Evolutionary conservation across 345 rosid genomes (phyloP).

Genomic region (Arabis alpina): DNA sequence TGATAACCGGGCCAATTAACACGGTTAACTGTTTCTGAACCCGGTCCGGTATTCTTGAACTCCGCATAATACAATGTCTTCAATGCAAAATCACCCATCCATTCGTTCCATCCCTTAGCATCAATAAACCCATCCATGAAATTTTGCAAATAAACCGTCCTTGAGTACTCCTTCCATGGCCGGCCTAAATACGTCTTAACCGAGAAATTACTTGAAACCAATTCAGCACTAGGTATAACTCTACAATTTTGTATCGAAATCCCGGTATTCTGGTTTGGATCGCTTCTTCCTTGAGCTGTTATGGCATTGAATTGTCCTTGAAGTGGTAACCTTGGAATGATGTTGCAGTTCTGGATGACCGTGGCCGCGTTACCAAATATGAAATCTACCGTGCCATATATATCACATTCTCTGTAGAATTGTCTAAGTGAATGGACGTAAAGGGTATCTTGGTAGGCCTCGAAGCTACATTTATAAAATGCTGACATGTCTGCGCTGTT

Average conservation of each 20-base stretch:
- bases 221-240: slow-evolving; percentile 46
- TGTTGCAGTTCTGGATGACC: slow-evolving; percentile 41
- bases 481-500: slow-evolving; percentile 59
- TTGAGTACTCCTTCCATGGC: slow-evolving; percentile 63
- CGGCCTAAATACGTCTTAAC: slow-evolving; percentile 55
- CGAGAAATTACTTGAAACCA: slow-evolving; percentile 38
- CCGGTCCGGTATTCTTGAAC: slow-evolving; percentile 52
- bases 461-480: slow-evolving; percentile 56
- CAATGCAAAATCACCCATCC: slow-evolving; percentile 54
- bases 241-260: slow-evolving; percentile 51
- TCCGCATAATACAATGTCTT: slow-evolving; percentile 52
- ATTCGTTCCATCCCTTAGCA: slow-evolving; percentile 55
- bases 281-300: slow-evolving; percentile 62
- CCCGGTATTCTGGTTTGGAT: slow-evolving; percentile 58
- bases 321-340: slow-evolving; percentile 35
- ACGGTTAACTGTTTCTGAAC: slow-evolving; percentile 43
- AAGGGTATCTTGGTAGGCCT: slow-evolving; percentile 63
- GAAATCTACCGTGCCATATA: slow-evolving; percentile 66
- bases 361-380: slow-evolving; percentile 49
- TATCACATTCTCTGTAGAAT: slow-evolving; percentile 55
- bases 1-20: slow-evolving; percentile 52
- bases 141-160: slow-evolving; percentile 49
- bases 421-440: slow-evolving; percentile 60
- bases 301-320: slow-evolving; percentile 48
- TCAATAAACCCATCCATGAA: slow-evolving; percentile 51